Evolutionary conservation across 768 basidiomycete genomes (phyloP), one percentile per base, ranked within the genome.

Genomic region (Tulasnella sp.): DNA sequence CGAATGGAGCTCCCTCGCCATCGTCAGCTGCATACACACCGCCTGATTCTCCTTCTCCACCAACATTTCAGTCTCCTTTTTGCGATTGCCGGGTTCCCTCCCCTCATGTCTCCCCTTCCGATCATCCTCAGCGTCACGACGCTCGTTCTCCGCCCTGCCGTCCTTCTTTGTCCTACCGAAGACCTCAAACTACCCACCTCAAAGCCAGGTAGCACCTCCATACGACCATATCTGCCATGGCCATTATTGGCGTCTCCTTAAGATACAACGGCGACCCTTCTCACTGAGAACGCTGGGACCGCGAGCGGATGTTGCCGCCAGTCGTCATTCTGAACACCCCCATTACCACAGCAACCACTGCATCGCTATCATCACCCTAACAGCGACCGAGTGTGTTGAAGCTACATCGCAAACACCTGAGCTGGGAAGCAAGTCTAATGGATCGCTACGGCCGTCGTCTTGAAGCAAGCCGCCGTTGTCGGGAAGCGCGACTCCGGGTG

Each of bases 1-100:
- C 37, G 82, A 81, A 75, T 82, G 83, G 41, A 86, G 88, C 1
- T 87, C 52, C 72, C 12, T 41, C 70, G n/a, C 59, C 52, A 67
- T 34, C 40, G n/a, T 42, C 72, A 19, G 72, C 63, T 65, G 39
- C 72, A 14, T 64, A 67, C 72, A 35, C 40, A 5, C 40, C 67
- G 7, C 67, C 37, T 44, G 37, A 69, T 11, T 35, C 39, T 2
- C 19, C 39, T 9, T 39, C 35, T 41, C 67, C 39, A 39, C 36
- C 70, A 12, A 32, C 63, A n/a, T 19, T 63, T 40, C n/a, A n/a
- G n/a, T n/a, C n/a, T n/a, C n/a, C 62, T 37, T 36, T 16, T 41
- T 40, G 36, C 19, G 40, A 34, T 36, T 32, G 39, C 36, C 67
- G 41, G 22, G 52, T 41, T 32, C 39, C 71, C 12, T 52, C 52